These are phyloP conservation scores for Fusarium dlaminii DNA, from an alignment of 2,329 filamentous ascomycete species.

Conservation along the genomic window DNA sequence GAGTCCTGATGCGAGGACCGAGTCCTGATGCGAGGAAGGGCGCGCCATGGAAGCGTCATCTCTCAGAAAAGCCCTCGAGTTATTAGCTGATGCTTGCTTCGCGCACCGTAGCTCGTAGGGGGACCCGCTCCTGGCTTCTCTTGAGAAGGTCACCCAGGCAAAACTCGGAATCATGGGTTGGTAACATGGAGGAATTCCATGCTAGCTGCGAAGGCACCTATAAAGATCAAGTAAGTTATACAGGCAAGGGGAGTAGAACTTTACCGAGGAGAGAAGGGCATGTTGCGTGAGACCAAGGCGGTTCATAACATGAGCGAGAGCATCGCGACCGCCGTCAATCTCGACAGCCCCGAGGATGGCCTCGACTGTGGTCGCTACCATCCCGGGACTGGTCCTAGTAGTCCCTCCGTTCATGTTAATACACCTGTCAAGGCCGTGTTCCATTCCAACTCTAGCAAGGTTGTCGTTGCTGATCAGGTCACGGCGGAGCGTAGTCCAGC, in stretches of 20 bases:
- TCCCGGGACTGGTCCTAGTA: not conserved
- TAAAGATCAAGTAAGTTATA: not conserved
- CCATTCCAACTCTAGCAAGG: fast-evolving
- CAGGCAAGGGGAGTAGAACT: too few relatives aligned
- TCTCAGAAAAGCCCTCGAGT: too few relatives aligned
- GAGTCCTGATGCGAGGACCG: too few relatives aligned
- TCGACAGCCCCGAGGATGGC: not conserved
- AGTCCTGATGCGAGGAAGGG: too few relatives aligned
- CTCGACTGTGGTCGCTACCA: not conserved
- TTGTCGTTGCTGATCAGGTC: not conserved
- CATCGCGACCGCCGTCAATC: not conserved
- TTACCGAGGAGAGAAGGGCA: not conserved
- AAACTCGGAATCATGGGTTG: not conserved
- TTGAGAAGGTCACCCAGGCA: not conserved
- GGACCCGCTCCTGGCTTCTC: not conserved
- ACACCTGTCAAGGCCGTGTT: not conserved
- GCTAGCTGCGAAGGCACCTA: not conserved
- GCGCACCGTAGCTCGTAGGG: too few relatives aligned
- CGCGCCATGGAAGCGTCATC: too few relatives aligned
- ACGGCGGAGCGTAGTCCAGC: not conserved
- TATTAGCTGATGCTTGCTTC: too few relatives aligned
- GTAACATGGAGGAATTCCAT: not conserved
- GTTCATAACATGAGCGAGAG: not conserved
- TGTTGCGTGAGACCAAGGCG: not conserved
- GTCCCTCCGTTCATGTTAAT: not conserved